Evolutionary conservation across 495 filamentous ascomycete species (phyloP), one percentile per base, ranked within the genome.

Genomic region (Aspergillus bertholletiae): DNA sequence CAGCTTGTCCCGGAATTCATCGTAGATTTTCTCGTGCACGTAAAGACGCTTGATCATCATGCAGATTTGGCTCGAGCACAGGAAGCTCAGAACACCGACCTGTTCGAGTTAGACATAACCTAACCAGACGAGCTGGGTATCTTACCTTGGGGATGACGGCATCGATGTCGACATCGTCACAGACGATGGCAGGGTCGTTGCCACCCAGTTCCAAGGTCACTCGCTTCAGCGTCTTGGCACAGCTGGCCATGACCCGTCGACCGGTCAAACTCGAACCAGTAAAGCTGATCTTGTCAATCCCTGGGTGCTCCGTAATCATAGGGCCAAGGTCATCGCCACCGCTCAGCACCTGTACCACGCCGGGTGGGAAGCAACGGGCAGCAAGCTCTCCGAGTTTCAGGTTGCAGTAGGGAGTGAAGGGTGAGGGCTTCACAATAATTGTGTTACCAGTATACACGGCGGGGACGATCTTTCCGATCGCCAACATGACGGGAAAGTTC

Each of bases 271-370:
- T 82, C 6, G 83, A 85, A 5, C 87, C 87, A 0, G 86, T 89
- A 66, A 90, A 89, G 51, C 71, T 79, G 62, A 88, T 84, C 73
- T 88, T 88, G 51, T 79, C 78, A 56, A 89, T 82, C 2, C 74
- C 79, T 0, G 80, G 76, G 58, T 89, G 86, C 11, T 69, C 61
- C 0, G 75, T 81, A 48, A 87, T 70, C 68, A 70, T 66, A 2
- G 83, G 80, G 7, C 86, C 86, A 8, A 89, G 75, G 12, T 81
- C 73, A 17, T 86, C 84, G 53, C 79, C 84, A 18, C 87, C 87
- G 62, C 83, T 85, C 27, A 90, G 60, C 15, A 74, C 84, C 58
- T 88, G 85, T 17, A 90, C 60, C 8, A 90, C 80, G 49, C 86
- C 87, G 0, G 82, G 81, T 0, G 87, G 86, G 53, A 88, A 79